These are phyloP conservation scores for Neobulgaria alba DNA, from an alignment of 2,329 filamentous ascomycete species.

Conservation along the genomic window DNA sequence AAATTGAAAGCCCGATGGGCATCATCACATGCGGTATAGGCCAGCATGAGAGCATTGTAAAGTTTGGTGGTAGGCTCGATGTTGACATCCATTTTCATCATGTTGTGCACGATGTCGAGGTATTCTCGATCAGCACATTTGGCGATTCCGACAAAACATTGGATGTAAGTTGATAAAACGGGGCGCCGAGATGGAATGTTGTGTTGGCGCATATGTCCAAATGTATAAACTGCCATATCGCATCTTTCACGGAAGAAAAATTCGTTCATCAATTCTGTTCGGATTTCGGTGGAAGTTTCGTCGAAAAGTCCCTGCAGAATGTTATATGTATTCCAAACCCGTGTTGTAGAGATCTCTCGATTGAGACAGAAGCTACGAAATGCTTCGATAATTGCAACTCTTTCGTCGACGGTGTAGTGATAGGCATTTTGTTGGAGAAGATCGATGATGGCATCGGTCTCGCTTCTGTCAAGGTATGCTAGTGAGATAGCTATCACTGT, in stretches of 20 bases:
- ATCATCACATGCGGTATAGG: slow-evolving; percentile 63
- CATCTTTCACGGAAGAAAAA: slow-evolving; percentile 72
- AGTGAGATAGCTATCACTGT: slow-evolving; percentile 68
- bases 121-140: slow-evolving; percentile 50
- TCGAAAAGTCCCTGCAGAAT: slow-evolving; percentile 56
- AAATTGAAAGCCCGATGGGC: slow-evolving; percentile 62
- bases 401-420: slow-evolving; percentile 61
- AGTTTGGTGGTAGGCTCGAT: slow-evolving; percentile 69
- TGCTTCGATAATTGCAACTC: slow-evolving; percentile 54
- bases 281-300: slow-evolving; percentile 54
- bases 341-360: slow-evolving; percentile 48
- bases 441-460: slow-evolving; percentile 72
- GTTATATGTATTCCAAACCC: slow-evolving; percentile 58
- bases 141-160: slow-evolving; percentile 69
- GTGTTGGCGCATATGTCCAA: slow-evolving; percentile 88
- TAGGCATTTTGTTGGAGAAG: slow-evolving; percentile 68
- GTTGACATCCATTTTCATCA: slow-evolving; percentile 84
- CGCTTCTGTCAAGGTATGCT: slow-evolving; percentile 65
- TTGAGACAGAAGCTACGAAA: slow-evolving; percentile 64
- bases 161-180: slow-evolving; percentile 64
- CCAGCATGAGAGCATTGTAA: slow-evolving; percentile 80
- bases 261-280: slow-evolving; percentile 66
- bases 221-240: slow-evolving; percentile 80
- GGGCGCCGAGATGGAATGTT: slow-evolving; percentile 55
- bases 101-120: slow-evolving; percentile 75